Evolutionary conservation across 345 rosid species (phyloP), one percentile per base, ranked within the genome.

Genomic region (Sonneratia alba): DNA sequence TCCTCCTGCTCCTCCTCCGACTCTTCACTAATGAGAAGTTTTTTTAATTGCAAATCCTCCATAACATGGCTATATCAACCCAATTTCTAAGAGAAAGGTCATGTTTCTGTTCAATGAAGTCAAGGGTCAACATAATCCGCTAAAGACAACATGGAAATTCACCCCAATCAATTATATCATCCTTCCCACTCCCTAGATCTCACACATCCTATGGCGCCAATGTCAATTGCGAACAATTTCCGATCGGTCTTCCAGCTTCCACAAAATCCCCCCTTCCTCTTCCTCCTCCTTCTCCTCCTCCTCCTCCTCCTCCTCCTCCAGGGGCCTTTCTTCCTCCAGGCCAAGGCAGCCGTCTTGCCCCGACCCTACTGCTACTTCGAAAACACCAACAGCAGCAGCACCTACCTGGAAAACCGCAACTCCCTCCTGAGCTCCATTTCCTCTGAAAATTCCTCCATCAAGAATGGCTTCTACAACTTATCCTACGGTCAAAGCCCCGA

Each of bases 391-490:
- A 6, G 55, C 49, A 78, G 78, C 75, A 83, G 83, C 77, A 71
- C 85, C 59, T 87, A 72, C 76, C 70, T 73, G 0, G 27, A 72
- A 75, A 89, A 83, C 73, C 87, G 85, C 21, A 71, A 71, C 34
- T 68, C 68, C 36, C 80, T 81, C 69, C 76, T 85, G 65, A 61
- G 76, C 72, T 70, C 81, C 73, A 66, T 87, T 63, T 3, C 36
- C 71, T 66, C 85, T 47, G 74, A 79, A 74, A 76, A 27, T 27
- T 27, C 77, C 69, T 34, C 70, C 15, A 71, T 73, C 56, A 42
- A 66, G 2, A 69, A 70, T 0, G 84, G 78, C 42, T 88, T 86
- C 43, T 80, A 73, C 71, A 86, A 86, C 78, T 69, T 51, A 78
- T 74, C 84, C 36, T 69, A 63, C 5, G 87, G 87, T 22, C 45